Conservation (phyloP, 768 basidiomycete species). For the Kwoniella mangroviensis region DNA sequence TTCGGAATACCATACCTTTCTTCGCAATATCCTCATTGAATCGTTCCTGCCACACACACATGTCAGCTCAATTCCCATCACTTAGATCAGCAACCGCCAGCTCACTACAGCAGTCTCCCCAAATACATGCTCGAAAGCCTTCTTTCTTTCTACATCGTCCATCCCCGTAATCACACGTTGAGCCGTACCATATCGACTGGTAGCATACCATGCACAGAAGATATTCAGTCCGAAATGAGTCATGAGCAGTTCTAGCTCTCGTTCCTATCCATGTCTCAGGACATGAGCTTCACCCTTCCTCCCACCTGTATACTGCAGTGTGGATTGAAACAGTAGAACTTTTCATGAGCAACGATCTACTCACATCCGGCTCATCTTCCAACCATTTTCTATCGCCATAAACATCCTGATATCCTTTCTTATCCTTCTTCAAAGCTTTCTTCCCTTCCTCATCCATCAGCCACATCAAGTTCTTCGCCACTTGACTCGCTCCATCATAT, state of each 20-base stretch:
- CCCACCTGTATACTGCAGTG: neutral
- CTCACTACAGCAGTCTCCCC: slow-evolving; percentile 8
- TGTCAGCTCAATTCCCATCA: neutral
- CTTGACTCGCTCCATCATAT: slow-evolving; percentile 14
- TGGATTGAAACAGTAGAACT: neutral
- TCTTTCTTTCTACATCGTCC: slow-evolving; percentile 7
- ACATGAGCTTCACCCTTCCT: neutral
- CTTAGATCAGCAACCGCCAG: neutral
- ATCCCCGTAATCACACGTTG: neutral
- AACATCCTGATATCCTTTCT: neutral
- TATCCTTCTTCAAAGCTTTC: neutral
- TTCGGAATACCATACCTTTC: neutral
- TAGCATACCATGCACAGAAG: slow-evolving; percentile 24
- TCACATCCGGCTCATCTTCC: slow-evolving; percentile 1
- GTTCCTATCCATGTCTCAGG: neutral
- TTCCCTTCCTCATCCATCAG: slow-evolving; percentile 4
- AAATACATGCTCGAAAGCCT: slow-evolving; percentile 19
- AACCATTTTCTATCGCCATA: slow-evolving; percentile 17
- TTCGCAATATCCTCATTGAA: neutral
- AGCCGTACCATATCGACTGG: neutral
- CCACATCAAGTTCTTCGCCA: slow-evolving; percentile 1
- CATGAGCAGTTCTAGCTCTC: slow-evolving; percentile 4
- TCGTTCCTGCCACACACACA: neutral
- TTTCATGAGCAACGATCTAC: neutral
- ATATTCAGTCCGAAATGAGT: slow-evolving; percentile 21